Conservation (phyloP, 108 stramenopile genomes). For the Epithemia pelagica region DNA sequence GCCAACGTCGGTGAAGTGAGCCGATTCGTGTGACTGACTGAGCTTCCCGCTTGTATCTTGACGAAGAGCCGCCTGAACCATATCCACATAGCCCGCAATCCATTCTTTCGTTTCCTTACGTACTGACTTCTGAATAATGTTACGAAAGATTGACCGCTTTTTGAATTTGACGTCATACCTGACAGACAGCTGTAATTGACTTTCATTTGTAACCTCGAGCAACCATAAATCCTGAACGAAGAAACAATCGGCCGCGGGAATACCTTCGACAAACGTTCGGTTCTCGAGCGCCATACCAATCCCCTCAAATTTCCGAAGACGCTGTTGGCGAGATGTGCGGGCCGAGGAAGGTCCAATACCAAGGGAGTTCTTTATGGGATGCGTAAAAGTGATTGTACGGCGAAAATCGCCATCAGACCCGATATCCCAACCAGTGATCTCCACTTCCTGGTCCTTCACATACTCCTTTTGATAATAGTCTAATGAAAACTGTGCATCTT, state of each 20-base stretch:
- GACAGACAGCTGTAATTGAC: conserved; percentile 26
- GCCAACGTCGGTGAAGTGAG: background rate
- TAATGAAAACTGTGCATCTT: conserved; percentile 64
- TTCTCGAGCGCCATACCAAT: conserved; percentile 27
- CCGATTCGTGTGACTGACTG: background rate
- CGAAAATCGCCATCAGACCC: conserved; percentile 9
- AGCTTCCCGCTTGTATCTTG: background rate
- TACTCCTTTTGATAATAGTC: conserved; percentile 38
- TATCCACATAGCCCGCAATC: conserved; percentile 28
- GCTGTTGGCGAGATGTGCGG: conserved; percentile 23
- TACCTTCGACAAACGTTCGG: conserved; percentile 25
- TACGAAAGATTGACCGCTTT: conserved; percentile 54
- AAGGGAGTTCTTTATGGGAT: conserved; percentile 24
- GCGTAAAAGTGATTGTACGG: conserved; percentile 28
- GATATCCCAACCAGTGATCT: conserved; percentile 17
- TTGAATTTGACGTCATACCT: conserved; percentile 40
- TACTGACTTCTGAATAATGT: conserved; percentile 47
- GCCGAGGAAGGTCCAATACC: conserved; percentile 39
- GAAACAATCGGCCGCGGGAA: conserved; percentile 52
- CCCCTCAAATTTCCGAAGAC: conserved; percentile 24
- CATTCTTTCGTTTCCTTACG: conserved; percentile 36
- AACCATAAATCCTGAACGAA: conserved; percentile 62
- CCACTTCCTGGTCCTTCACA: conserved; percentile 45
- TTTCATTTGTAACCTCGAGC: conserved; percentile 30
- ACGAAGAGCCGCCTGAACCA: conserved; percentile 14